Percentiles rank a stretch among this genome's conserved stretches.
phyloP scores from a whole-genome alignment of 1,139 yeast species.

The Diutina sp. region DNA sequence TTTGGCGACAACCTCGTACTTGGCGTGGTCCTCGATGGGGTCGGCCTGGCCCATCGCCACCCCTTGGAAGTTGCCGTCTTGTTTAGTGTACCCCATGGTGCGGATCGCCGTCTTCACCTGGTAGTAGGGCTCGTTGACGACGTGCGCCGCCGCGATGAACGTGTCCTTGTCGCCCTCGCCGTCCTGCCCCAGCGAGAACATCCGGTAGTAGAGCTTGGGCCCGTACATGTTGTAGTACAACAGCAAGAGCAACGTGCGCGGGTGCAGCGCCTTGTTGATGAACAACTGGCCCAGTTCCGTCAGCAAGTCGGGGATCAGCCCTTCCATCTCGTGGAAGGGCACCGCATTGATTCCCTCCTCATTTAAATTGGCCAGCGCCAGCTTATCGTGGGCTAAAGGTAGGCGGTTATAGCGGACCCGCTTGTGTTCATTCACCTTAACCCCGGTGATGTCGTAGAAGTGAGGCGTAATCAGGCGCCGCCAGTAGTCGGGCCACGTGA shows the following conservation, averaged over 20 bases:
- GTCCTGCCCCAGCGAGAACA: slow-evolving; percentile 54
- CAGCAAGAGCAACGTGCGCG: slow-evolving; percentile 36
- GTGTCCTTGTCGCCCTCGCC: slow-evolving; percentile 70
- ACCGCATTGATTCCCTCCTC: slow-evolving; percentile 5
- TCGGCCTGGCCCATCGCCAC: slow-evolving; percentile 2
- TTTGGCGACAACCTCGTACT: not conserved
- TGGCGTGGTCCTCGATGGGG: not conserved
- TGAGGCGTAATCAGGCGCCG: slow-evolving; percentile 24
- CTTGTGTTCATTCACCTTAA: slow-evolving; percentile 10
- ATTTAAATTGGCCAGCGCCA: slow-evolving; percentile 10
- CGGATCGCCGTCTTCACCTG: slow-evolving; percentile 21
- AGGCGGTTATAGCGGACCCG: slow-evolving; percentile 17
- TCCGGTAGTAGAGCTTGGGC: slow-evolving; percentile 44
- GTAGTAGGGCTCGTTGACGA: slow-evolving; percentile 30
- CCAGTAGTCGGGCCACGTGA: slow-evolving; percentile 31
- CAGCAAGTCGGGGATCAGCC: slow-evolving; percentile 49
- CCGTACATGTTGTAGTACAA: slow-evolving; percentile 52
- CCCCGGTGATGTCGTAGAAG: slow-evolving; percentile 19
- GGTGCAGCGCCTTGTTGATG: slow-evolving; percentile 39
- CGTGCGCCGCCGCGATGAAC: slow-evolving; percentile 51
- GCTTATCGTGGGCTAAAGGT: slow-evolving; percentile 8
- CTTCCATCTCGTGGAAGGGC: slow-evolving; percentile 36
- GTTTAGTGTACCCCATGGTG: not conserved
- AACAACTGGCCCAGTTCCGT: slow-evolving; percentile 54
- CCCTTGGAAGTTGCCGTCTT: not conserved